Base-by-base conservation (phyloP, 176 grass and related monocot species). In the Triticum turgidum region DNA sequence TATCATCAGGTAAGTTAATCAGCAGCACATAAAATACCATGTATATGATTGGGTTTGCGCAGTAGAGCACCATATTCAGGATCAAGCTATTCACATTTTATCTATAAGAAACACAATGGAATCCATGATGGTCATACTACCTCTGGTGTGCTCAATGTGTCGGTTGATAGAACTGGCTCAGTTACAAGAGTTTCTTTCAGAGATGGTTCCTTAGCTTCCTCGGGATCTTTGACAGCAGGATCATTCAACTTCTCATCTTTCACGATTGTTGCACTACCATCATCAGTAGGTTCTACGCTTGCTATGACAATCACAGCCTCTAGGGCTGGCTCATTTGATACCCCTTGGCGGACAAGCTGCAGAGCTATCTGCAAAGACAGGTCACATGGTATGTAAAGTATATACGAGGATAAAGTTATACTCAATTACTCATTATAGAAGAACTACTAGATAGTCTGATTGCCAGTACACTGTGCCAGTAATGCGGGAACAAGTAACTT, bases 331-430 rank as follows among this genome's bases (percentile, higher is more conserved):
- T 90, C 83, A 74, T 92, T 90, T 71, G 92, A 87, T 30, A 89
- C 88, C 11, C 90, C 92, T 90, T 86, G 88, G 62, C 94, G 94
- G 80, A 97, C 94, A 65, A 97, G 92, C 77, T 89, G 88, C 65
- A 97, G 80, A 92, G 94, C 94, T 85, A 97, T 97, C 94, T 97
- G 87, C 47, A 44, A 73, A 73, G 59, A 68, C 66, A 13, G 59
- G 32, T 65, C 87, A 84, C 78, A 42, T 54, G 38, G 20, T 69
- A 81, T 72, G 38, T 75, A 79, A 88, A 79, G 62, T 58, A 52
- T 62, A 61, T 64, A 29, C 34, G 20, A 78, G 82, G 65, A 70
- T 24, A 82, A 67, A 70, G 56, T 71, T 22, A 65, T 44, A 32
- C 35, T 49, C 59, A 86, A 77, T 65, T 56, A 30, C 21, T 51